Percentiles rank a stretch among this genome's conserved stretches.
Evolutionary conservation across 1,284 basidiomycete species (phyloP).

Genomic region (Pyrrhoderma noxium): DNA sequence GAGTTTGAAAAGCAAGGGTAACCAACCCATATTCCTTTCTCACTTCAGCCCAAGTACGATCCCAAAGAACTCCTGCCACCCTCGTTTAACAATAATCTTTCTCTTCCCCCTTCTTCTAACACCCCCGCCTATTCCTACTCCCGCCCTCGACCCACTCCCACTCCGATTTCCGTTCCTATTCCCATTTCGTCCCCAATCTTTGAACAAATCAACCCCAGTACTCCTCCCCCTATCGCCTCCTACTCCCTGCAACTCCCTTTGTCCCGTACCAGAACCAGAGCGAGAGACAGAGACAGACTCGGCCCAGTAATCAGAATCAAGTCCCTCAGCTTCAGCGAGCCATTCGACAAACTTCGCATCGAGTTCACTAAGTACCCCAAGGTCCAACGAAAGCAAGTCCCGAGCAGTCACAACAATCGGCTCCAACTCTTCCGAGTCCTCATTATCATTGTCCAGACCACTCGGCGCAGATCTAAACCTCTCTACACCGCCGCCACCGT

Average conservation of each 20-base stretch:
- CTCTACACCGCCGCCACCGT: slow-evolving; percentile 8
- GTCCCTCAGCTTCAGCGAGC: slow-evolving; percentile 43
- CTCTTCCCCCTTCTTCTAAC: neutral
- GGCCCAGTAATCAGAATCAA: too few relatives aligned
- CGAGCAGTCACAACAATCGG: slow-evolving; percentile 39
- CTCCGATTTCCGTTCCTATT: too few relatives aligned
- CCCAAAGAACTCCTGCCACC: slow-evolving; percentile 17
- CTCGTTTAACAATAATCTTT: slow-evolving; percentile 12
- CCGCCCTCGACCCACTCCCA: too few relatives aligned
- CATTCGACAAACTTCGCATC: slow-evolving; percentile 69
- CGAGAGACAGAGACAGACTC: neutral
- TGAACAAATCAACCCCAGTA: too few relatives aligned
- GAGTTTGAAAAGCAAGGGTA: too few relatives aligned
- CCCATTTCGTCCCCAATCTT: too few relatives aligned
- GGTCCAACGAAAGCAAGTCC: slow-evolving; percentile 59
- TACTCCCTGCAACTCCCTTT: too few relatives aligned
- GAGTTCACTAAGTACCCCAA: slow-evolving; percentile 59
- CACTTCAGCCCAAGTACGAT: slow-evolving; percentile 13
- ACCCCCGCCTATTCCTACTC: neutral
- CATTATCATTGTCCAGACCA: neutral
- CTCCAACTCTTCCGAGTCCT: slow-evolving; percentile 8
- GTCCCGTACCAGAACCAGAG: too few relatives aligned
- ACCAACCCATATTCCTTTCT: too few relatives aligned
- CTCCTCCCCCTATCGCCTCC: too few relatives aligned
- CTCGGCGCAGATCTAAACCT: too few relatives aligned